Percentiles rank a stretch among this genome's conserved stretches.
Evolutionary conservation across 352 stramenopile genomes (phyloP).

Genomic region (Phytophthora uliginosa): DNA sequence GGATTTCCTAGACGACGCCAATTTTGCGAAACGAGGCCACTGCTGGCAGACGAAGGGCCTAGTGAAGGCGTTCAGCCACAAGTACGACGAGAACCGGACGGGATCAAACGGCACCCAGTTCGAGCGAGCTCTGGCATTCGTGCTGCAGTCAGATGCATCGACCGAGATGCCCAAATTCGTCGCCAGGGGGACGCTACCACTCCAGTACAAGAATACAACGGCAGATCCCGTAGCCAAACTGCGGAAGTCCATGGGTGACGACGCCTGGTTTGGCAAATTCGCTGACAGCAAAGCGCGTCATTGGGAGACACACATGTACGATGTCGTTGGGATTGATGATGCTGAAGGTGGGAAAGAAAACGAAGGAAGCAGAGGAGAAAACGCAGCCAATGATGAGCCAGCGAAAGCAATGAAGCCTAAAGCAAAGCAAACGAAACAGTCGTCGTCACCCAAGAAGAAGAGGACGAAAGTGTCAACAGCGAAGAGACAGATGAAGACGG

Average conservation of each 20-base stretch:
- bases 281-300: constrained; percentile 28
- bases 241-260: constrained; percentile 19
- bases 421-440: constrained; percentile 5
- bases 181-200: constrained; percentile 21
- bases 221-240: constrained; percentile 15
- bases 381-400: not conserved
- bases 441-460: constrained; percentile 2
- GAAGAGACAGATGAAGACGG: not conserved
- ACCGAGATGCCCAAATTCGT: constrained; percentile 30
- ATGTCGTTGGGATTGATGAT: constrained; percentile 9
- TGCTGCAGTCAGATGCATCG: constrained; percentile 22
- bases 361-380: not conserved
- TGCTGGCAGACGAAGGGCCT: constrained; percentile 33
- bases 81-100: constrained; percentile 29
- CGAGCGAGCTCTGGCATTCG: constrained; percentile 22
- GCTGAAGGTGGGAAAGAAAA: not conserved
- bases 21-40: constrained; percentile 39
- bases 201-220: constrained; percentile 8
- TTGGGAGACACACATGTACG: constrained; percentile 23
- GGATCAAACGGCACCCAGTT: constrained; percentile 32
- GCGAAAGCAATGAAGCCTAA: not conserved
- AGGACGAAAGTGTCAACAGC: constrained; percentile 7
- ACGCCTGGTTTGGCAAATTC: constrained; percentile 32
- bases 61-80: constrained; percentile 19
- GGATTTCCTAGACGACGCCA: constrained; percentile 58